Percentiles rank a stretch among this genome's conserved stretches.
These are phyloP conservation scores for Amanita subjunquillea DNA, from an alignment of 768 basidiomycete genomes.

Conservation along the genomic window DNA sequence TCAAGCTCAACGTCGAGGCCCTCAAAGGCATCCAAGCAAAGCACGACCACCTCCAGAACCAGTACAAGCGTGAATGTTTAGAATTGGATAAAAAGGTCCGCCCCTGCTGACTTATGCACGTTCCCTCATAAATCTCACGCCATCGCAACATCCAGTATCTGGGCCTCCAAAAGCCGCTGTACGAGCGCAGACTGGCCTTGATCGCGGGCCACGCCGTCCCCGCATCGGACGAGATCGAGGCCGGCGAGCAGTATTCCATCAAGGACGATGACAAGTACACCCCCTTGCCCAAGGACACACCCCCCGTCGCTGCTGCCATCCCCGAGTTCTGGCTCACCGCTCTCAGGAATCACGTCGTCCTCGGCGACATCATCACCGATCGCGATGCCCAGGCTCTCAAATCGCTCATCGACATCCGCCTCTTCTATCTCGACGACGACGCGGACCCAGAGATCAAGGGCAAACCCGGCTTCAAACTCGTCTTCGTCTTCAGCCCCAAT, in stretches of 20 bases:
- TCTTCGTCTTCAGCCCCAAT: no score
- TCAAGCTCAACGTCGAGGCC: slow-evolving; percentile 81
- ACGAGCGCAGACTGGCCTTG: slow-evolving; percentile 78
- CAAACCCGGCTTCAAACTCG: no score
- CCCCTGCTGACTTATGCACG: slow-evolving; percentile 3
- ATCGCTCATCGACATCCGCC: slow-evolving; percentile 66
- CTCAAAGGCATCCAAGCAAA: slow-evolving; percentile 91
- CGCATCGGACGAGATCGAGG: slow-evolving; percentile 72
- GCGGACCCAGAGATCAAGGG: no score
- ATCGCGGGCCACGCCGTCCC: slow-evolving; percentile 68
- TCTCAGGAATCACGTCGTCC: slow-evolving; percentile 80
- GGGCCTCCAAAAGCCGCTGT: slow-evolving; percentile 71
- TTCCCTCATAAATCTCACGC: background rate
- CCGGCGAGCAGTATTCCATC: slow-evolving; percentile 60
- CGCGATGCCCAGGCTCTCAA: slow-evolving; percentile 84
- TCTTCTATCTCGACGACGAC: no score
- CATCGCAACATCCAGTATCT: slow-evolving; percentile 42
- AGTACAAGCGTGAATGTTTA: slow-evolving; percentile 92
- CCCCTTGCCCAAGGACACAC: slow-evolving; percentile 43
- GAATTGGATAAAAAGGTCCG: slow-evolving; percentile 92
- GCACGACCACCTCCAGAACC: slow-evolving; percentile 83
- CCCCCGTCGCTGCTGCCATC: slow-evolving; percentile 42
- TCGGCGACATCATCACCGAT: slow-evolving; percentile 87
- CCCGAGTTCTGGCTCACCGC: slow-evolving; percentile 99
- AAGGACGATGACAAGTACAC: slow-evolving; percentile 71